Percentiles rank a stretch among this genome's conserved stretches.
phyloP scores from a whole-genome alignment of 805 yeast genomes.

The Zygosaccharomyces bisporus region DNA sequence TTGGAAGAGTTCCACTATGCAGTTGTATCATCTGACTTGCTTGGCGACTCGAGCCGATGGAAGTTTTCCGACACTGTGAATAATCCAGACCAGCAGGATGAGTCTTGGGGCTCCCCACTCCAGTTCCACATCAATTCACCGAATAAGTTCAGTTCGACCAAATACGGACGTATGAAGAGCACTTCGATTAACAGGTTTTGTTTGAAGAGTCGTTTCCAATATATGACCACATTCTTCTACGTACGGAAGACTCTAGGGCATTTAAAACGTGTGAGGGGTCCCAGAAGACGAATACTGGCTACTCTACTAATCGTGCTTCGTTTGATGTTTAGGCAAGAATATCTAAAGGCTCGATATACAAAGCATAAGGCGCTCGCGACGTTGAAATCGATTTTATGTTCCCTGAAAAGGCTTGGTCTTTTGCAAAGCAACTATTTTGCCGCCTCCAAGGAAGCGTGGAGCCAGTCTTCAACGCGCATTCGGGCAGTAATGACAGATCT shows the following conservation, averaged over 20 bases:
- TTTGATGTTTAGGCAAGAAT: conserved; percentile 26
- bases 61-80: conserved; percentile 23
- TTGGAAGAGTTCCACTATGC: conserved; percentile 50
- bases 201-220: conserved; percentile 12
- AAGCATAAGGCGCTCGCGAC: conserved; percentile 19
- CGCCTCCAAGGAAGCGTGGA: conserved; percentile 31
- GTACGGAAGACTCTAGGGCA: conserved; percentile 7
- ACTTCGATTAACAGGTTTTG: conserved; percentile 5
- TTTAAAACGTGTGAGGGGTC: conserved; percentile 1
- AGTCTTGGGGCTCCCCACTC: conserved; percentile 1
- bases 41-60: conserved; percentile 39
- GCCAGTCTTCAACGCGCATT: not conserved
- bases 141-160: conserved; percentile 19
- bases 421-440: conserved; percentile 28
- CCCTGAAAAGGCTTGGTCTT: conserved; percentile 26
- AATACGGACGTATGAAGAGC: conserved; percentile 19
- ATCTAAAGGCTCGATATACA: conserved; percentile 19
- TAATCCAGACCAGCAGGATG: conserved; percentile 20
- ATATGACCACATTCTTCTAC: conserved; percentile 10
- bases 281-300: conserved; percentile 10
- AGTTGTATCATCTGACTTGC: conserved; percentile 46
- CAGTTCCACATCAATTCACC: conserved; percentile 16
- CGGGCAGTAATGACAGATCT: conserved; percentile 24
- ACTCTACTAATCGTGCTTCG: conserved; percentile 18
- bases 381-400: conserved; percentile 15